Conservation (phyloP, 139 green algal genomes). For the Closterium sp. region DNA sequence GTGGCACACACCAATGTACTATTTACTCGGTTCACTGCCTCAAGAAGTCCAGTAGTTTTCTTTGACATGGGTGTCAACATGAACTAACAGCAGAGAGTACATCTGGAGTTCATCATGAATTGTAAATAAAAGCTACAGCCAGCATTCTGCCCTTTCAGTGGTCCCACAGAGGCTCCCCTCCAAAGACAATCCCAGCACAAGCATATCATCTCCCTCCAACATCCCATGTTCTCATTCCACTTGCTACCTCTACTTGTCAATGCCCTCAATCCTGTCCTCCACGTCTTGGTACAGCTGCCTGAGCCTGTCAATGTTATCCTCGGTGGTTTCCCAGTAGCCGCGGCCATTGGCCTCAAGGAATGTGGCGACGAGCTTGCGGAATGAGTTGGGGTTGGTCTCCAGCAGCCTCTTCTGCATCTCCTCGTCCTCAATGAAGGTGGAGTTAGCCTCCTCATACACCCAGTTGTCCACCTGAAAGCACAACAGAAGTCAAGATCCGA, state of each 20-base stretch:
- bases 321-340: slow-evolving; percentile 90
- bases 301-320: slow-evolving; percentile 92
- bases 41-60: too few relatives aligned
- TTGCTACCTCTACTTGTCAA: slow-evolving; percentile 67
- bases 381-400: slow-evolving; percentile 96
- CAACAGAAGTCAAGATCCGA: neutral
- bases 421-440: slow-evolving; percentile 93
- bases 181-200: too few relatives aligned
- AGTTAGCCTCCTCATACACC: slow-evolving; percentile 99
- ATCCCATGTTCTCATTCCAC: too few relatives aligned
- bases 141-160: too few relatives aligned
- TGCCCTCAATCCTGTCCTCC: slow-evolving; percentile 98
- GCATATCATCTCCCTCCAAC: neutral
- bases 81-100: too few relatives aligned
- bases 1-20: too few relatives aligned
- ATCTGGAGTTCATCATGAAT: too few relatives aligned
- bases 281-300: slow-evolving; percentile 82
- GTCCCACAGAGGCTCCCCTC: too few relatives aligned
- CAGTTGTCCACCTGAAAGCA: slow-evolving; percentile 90
- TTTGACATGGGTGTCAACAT: too few relatives aligned
- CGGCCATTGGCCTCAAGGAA: slow-evolving; percentile 98
- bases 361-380: slow-evolving; percentile 90
- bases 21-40: too few relatives aligned
- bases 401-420: slow-evolving; percentile 94
- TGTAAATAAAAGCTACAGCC: too few relatives aligned